These are phyloP conservation scores for Fusarium redolens DNA, from an alignment of 2,329 filamentous ascomycete genomes.

Conservation along the genomic window DNA sequence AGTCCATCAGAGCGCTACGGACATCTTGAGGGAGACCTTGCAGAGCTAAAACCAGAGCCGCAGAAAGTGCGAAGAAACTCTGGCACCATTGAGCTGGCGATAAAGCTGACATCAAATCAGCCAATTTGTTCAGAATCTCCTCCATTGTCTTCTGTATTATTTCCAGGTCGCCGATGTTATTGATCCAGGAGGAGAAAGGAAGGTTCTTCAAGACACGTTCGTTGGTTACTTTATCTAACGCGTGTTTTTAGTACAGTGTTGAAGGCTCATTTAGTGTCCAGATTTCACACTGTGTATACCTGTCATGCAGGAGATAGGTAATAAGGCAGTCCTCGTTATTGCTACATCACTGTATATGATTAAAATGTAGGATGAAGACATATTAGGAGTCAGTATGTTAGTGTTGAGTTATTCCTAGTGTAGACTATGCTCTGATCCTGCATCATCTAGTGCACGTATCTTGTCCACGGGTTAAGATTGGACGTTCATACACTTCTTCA, in stretches of 20 bases:
- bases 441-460: too few species aligned
- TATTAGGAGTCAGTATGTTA: not conserved
- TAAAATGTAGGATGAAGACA: not conserved
- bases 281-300: not conserved
- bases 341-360: too few species aligned
- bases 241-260: slow-evolving; percentile 9
- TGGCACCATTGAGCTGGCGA: slow-evolving; percentile 55
- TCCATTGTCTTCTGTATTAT: not conserved
- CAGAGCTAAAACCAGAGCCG: slow-evolving; percentile 55
- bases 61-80: slow-evolving; percentile 58
- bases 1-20: slow-evolving; percentile 60
- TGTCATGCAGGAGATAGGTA: too few species aligned
- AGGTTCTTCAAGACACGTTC: slow-evolving; percentile 7
- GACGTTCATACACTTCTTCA: not conserved
- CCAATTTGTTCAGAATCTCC: slow-evolving; percentile 9
- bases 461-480: too few species aligned
- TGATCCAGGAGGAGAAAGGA: not conserved
- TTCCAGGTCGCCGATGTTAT: not conserved
- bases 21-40: slow-evolving; percentile 58
- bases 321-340: not conserved
- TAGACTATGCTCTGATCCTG: too few species aligned
- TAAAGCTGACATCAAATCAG: slow-evolving; percentile 7
- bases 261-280: rapidly evolving
- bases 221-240: not conserved
- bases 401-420: too few species aligned